These are phyloP conservation scores for Septoria petroselini DNA, from an alignment of 2,329 filamentous ascomycete species.

Conservation along the genomic window DNA sequence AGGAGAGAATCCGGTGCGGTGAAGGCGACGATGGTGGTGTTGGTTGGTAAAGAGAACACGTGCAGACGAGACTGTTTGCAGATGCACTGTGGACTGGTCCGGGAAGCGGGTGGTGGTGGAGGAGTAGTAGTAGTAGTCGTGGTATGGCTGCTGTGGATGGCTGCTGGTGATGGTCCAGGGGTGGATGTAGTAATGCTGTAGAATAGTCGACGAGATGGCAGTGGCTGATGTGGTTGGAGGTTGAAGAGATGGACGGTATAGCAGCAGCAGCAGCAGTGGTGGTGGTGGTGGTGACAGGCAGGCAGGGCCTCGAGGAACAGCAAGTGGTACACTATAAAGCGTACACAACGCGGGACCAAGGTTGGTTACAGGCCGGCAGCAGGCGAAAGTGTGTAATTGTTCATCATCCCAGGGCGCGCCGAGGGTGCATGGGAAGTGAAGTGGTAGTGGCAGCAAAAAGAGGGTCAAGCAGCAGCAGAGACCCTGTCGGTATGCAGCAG, in stretches of 20 bases:
- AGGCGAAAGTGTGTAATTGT: conserved; percentile 19
- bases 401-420: conserved; percentile 22
- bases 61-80: too few relatives aligned
- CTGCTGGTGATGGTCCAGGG: not conserved
- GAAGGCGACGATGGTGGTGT: too few relatives aligned
- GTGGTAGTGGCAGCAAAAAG: conserved; percentile 9
- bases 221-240: not conserved
- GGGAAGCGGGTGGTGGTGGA: too few relatives aligned
- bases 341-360: conserved; percentile 15
- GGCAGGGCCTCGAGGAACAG: conserved; percentile 2
- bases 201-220: too few relatives aligned
- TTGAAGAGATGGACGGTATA: not conserved
- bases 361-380: conserved; percentile 25
- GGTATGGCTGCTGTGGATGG: too few relatives aligned
- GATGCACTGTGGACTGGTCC: too few relatives aligned
- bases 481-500: conserved; percentile 5
- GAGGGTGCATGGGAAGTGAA: conserved; percentile 16
- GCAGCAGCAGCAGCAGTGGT: not conserved
- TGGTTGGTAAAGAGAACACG: too few relatives aligned
- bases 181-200: not conserved
- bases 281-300: not conserved
- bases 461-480: conserved; percentile 14
- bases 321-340: conserved; percentile 10
- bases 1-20: conserved; percentile 28
- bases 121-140: too few relatives aligned